phyloP scores from a whole-genome alignment of 257 asterid species.

The Leonotis leonurus region DNA sequence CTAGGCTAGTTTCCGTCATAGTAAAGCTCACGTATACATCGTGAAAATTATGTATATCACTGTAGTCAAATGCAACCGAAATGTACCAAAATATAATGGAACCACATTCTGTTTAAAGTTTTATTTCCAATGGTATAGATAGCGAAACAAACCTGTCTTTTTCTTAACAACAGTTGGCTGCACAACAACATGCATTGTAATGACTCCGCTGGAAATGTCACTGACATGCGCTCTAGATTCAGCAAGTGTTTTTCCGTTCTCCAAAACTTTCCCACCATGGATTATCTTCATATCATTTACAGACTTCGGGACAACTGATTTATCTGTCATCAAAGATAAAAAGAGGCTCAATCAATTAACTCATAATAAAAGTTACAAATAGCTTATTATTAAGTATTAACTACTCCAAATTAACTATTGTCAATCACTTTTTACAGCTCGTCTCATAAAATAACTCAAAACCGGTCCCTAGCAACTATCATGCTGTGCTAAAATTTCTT shows the following conservation, averaged over 20 bases:
- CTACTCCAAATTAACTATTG: neutral
- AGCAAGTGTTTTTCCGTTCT: conserved; percentile 46
- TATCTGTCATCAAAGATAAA: conserved; percentile 24
- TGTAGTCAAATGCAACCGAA: neutral
- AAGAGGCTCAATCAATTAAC: neutral
- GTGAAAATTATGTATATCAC: neutral
- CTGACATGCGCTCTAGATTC: conserved; percentile 35
- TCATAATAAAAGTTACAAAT: neutral
- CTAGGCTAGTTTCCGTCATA: neutral
- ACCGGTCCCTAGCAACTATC: neutral
- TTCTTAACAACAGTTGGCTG: conserved; percentile 43
- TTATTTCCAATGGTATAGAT: neutral
- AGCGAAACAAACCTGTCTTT: conserved; percentile 32
- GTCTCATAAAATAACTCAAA: neutral
- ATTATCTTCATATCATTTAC: conserved; percentile 49
- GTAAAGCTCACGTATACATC: neutral
- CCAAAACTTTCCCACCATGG: conserved; percentile 50
- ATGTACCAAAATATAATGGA: neutral
- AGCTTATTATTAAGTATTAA: too few species aligned
- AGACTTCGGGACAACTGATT: conserved; percentile 41
- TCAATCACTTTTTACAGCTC: neutral
- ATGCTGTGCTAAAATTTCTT: neutral
- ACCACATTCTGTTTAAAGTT: neutral
- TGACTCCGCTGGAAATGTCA: conserved; percentile 43
- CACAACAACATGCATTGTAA: conserved; percentile 61